Conservation (phyloP, 2,329 filamentous ascomycete species). For the Colletotrichum sp. region DNA sequence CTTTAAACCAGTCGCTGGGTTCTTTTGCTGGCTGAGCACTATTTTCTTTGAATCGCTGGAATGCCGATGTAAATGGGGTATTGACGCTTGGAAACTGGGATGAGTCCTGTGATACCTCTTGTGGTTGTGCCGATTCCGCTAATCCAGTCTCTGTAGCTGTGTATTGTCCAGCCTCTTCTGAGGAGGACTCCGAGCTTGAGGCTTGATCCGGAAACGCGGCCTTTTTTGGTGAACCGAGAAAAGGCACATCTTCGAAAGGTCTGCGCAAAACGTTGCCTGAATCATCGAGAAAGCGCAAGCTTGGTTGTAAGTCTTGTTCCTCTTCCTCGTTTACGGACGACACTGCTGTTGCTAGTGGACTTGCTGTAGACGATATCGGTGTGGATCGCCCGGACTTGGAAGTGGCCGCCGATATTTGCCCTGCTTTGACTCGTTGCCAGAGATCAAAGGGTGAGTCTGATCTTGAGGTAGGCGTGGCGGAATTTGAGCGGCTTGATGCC, state of each 20-base stretch:
- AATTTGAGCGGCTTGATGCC: neutral
- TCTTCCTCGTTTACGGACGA: neutral
- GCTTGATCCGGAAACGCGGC: neutral
- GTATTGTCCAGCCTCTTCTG: neutral
- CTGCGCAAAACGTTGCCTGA: conserved; percentile 45
- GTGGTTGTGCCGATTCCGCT: neutral
- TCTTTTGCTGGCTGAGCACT: conserved; percentile 21
- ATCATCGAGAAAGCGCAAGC: conserved; percentile 39
- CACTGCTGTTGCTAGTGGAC: no score
- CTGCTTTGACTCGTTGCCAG: conserved; percentile 41
- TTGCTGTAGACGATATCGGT: neutral
- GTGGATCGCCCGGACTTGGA: neutral
- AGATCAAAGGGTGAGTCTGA: conserved; percentile 37
- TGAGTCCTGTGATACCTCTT: neutral
- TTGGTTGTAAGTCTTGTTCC: neutral
- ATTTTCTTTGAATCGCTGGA: neutral
- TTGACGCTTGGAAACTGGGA: neutral
- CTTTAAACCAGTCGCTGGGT: conserved; percentile 59
- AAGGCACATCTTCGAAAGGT: conserved; percentile 46
- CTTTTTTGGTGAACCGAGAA: neutral
- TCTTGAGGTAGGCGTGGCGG: neutral
- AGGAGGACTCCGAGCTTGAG: neutral
- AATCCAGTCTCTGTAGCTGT: neutral
- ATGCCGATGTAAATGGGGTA: neutral
- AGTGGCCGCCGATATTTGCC: conserved; percentile 17